phyloP scores from a whole-genome alignment of 768 basidiomycete genomes.

The Mycena venus region DNA sequence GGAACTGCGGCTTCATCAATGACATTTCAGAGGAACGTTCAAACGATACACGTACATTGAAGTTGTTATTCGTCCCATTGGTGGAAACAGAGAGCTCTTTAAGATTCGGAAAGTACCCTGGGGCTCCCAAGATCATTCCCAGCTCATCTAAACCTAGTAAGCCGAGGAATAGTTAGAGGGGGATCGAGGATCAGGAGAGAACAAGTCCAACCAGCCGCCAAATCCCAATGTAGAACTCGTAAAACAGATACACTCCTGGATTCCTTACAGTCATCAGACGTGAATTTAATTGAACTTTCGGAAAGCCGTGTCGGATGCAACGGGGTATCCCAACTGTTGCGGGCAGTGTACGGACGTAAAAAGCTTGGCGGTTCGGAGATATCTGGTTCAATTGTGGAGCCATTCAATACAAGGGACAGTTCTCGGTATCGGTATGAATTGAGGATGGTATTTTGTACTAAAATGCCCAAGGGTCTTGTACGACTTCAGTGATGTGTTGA shows the following conservation, averaged over 20 bases:
- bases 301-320: too few relatives aligned
- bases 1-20: not conserved
- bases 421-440: not conserved
- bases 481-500: not conserved
- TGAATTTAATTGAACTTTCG: too few relatives aligned
- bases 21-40: not conserved
- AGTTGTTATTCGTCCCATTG: not conserved
- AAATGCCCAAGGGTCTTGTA: not conserved
- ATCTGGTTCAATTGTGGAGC: too few relatives aligned
- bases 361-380: too few relatives aligned
- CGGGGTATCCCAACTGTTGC: too few relatives aligned
- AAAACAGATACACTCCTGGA: not conserved
- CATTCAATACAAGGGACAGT: too few relatives aligned
- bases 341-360: too few relatives aligned
- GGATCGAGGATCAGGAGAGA: too few relatives aligned
- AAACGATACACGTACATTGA: not conserved
- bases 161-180: too few relatives aligned
- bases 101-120: conserved; percentile 10
- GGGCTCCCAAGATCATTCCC: not conserved
- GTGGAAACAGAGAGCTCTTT: conserved; percentile 4
- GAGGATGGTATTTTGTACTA: conserved; percentile 5
- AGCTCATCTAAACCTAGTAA: not conserved
- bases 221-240: conserved; percentile 10
- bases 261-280: not conserved
- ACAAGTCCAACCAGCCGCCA: not conserved